A percentile compares a stretch with the other conserved stretches of the same genome.
phyloP scores from a whole-genome alignment of 768 basidiomycete genomes.

The Auriscalpium vulgare region DNA sequence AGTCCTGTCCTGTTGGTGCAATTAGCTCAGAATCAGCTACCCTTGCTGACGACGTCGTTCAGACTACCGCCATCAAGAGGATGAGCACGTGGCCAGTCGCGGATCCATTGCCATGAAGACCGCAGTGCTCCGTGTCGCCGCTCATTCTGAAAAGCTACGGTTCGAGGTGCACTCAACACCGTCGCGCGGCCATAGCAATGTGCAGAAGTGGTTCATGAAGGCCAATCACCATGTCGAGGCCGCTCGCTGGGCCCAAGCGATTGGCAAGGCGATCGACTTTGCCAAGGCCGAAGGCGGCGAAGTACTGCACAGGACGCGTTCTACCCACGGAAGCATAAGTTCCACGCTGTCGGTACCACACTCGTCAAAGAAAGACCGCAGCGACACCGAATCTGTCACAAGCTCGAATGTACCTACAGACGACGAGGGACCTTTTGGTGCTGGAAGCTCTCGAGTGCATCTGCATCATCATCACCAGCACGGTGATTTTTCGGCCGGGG shows the following conservation, averaged over 20 bases:
- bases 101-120: constrained; percentile 86
- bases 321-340: constrained; percentile 3
- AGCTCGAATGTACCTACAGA: constrained; percentile 18
- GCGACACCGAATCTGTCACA: constrained; percentile 12
- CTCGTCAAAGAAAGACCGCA: constrained; percentile 2
- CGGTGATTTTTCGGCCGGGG: neutral
- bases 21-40: neutral
- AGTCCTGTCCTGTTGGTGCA: constrained; percentile 66
- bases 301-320: constrained; percentile 15
- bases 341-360: constrained; percentile 4
- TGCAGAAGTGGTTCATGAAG: constrained; percentile 77
- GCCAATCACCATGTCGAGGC: constrained; percentile 88
- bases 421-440: constrained; percentile 16
- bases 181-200: constrained; percentile 35
- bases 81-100: constrained; percentile 77
- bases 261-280: constrained; percentile 69
- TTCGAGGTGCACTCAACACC: constrained; percentile 76
- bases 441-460: neutral
- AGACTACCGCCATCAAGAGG: constrained; percentile 85
- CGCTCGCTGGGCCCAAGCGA: constrained; percentile 75
- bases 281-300: constrained; percentile 43
- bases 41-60: constrained; percentile 1
- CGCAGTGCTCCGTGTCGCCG: constrained; percentile 51
- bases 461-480: neutral
- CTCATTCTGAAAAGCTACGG: constrained; percentile 51